A percentile compares a stretch with the other conserved stretches of the same genome.
phyloP scores from a whole-genome alignment of 2,329 filamentous ascomycete species.

The Colletotrichum australisinense region DNA sequence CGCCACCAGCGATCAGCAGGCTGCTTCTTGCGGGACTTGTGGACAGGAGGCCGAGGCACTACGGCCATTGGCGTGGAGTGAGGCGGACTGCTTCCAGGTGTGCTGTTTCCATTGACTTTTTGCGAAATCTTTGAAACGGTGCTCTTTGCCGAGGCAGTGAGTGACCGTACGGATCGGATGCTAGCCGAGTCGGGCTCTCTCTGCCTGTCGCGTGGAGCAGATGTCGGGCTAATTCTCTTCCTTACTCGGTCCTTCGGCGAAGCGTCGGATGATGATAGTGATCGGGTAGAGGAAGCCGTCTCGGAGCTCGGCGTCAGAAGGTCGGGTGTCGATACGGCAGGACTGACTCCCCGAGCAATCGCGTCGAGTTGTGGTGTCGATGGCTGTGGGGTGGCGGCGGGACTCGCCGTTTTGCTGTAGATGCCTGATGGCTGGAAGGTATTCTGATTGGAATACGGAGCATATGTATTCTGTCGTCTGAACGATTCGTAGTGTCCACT shows the following conservation, averaged over 20 bases:
- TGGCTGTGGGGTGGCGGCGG: conserved; percentile 59
- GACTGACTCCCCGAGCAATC: conserved; percentile 50
- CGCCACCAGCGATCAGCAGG: conserved; percentile 90
- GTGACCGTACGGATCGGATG: conserved; percentile 67
- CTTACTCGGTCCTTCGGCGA: conserved; percentile 36
- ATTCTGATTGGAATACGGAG: conserved; percentile 85
- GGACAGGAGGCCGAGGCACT: conserved; percentile 28
- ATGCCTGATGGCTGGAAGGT: conserved; percentile 81
- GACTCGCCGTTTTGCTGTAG: conserved; percentile 73
- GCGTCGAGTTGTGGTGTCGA: conserved; percentile 60
- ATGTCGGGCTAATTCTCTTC: conserved; percentile 29
- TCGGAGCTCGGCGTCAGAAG: conserved; percentile 53
- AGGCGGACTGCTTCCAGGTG: conserved; percentile 36
- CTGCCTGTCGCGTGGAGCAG: conserved; percentile 46
- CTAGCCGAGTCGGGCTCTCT: conserved; percentile 63
- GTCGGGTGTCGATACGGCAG: conserved; percentile 60
- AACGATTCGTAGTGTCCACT: conserved; percentile 99
- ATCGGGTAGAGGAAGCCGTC: conserved; percentile 50
- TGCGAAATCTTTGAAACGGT: conserved; percentile 62
- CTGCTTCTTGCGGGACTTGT: conserved; percentile 63
- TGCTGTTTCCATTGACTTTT: conserved; percentile 42
- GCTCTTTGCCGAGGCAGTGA: conserved; percentile 67
- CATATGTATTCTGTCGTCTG: conserved; percentile 79
- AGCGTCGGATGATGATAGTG: conserved; percentile 48
- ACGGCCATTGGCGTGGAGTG: conserved; percentile 39